Conservation (phyloP, 805 yeast species). For the Scheffersomyces amazonensis region DNA sequence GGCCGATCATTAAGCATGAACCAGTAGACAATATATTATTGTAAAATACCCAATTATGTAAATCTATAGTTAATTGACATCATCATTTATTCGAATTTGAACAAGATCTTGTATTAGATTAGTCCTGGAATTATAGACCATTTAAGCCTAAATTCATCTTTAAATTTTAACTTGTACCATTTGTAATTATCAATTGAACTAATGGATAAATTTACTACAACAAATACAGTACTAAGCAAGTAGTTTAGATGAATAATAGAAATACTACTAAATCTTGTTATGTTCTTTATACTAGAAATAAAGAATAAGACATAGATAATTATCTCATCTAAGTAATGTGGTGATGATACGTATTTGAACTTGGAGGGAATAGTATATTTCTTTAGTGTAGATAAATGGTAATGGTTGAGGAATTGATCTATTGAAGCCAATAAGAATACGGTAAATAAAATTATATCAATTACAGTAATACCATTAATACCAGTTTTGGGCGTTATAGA, state of each 20-base stretch:
- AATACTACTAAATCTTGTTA: slow-evolving; percentile 1
- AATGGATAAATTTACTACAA: slow-evolving; percentile 46
- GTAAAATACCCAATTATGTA: too few species aligned
- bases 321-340: slow-evolving; percentile 72
- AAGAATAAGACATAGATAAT: slow-evolving; percentile 46
- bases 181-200: slow-evolving; percentile 53
- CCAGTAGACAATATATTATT: too few species aligned
- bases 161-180: slow-evolving; percentile 39
- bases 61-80: too few species aligned
- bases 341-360: slow-evolving; percentile 46
- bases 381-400: slow-evolving; percentile 42
- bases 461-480: slow-evolving; percentile 4
- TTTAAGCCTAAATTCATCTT: slow-evolving; percentile 20
- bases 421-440: slow-evolving; percentile 48
- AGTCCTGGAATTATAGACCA: slow-evolving; percentile 40
- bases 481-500: too few species aligned
- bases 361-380: slow-evolving; percentile 56
- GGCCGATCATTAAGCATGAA: too few species aligned
- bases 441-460: slow-evolving; percentile 27
- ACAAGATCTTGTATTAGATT: slow-evolving; percentile 7
- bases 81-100: too few species aligned
- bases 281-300: slow-evolving; percentile 11
- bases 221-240: slow-evolving; percentile 26
- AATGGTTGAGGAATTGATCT: slow-evolving; percentile 54
- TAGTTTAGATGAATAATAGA: slow-evolving; percentile 17